These are phyloP conservation scores for Blastocladiella emersonii DNA, from an alignment of 371 early-diverging fungal genomes.

Conservation along the genomic window DNA sequence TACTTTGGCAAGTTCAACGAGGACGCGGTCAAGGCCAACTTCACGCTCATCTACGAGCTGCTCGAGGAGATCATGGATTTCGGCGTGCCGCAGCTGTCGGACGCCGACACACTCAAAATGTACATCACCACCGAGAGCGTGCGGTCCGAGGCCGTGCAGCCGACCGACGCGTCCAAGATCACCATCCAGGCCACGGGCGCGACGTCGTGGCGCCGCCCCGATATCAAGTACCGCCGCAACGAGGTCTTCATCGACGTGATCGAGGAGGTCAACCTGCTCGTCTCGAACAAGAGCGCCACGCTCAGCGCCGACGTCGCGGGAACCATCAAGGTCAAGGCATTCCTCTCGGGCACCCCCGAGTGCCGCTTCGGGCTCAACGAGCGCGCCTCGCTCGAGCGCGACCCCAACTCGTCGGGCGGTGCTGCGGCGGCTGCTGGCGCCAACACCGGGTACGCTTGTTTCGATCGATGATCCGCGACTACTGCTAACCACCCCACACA, in stretches of 20 bases:
- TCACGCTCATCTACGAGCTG: constrained; percentile 78
- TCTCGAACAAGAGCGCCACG: constrained; percentile 58
- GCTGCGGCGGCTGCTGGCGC: not conserved
- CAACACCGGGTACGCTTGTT: not conserved
- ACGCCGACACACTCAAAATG: constrained; percentile 71
- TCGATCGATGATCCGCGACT: not conserved
- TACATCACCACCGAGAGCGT: constrained; percentile 80
- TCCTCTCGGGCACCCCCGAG: constrained; percentile 60
- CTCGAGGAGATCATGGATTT: constrained; percentile 84
- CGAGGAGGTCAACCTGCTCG: constrained; percentile 69
- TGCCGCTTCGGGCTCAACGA: constrained; percentile 76
- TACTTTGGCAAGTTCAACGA: constrained; percentile 85
- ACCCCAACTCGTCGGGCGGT: constrained; percentile 1
- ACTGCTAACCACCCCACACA: not conserved
- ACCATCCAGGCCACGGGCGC: constrained; percentile 86
- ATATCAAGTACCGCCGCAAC: constrained; percentile 79
- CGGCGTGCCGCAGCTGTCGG: constrained; percentile 83
- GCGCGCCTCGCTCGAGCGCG: constrained; percentile 23
- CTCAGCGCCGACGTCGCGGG: constrained; percentile 68
- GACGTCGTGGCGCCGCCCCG: constrained; percentile 72
- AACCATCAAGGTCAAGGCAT: constrained; percentile 60
- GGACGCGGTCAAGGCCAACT: constrained; percentile 77
- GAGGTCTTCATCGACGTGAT: constrained; percentile 84
- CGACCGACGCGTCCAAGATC: constrained; percentile 59
- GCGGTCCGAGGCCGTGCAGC: constrained; percentile 41